Percentiles rank a stretch among this genome's conserved stretches.
These are phyloP conservation scores for Brasenia schreberi DNA, from an alignment of 164 flowering plant species.

Conservation along the genomic window DNA sequence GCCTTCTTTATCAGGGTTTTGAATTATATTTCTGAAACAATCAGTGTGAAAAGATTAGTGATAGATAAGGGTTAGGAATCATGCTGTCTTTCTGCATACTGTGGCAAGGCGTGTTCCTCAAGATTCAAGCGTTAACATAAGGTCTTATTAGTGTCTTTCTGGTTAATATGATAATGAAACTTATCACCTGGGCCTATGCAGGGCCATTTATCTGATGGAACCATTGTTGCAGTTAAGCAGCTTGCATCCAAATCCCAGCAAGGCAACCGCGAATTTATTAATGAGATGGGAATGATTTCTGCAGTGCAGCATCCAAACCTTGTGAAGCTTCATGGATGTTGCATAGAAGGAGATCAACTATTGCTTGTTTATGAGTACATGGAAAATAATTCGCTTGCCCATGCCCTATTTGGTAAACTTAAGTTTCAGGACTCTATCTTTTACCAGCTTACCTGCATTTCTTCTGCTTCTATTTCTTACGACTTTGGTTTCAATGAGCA, in stretches of 20 bases:
- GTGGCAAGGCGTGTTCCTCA: no score
- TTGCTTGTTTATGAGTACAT: constrained; percentile 58
- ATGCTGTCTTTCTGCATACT: no score
- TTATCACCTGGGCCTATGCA: constrained; percentile 6
- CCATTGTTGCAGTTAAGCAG: constrained; percentile 67
- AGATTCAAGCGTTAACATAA: no score
- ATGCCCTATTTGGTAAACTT: constrained; percentile 42
- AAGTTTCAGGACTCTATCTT: neutral
- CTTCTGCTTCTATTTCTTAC: neutral
- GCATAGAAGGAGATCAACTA: constrained; percentile 63
- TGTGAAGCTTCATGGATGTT: constrained; percentile 70
- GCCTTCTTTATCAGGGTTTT: no score
- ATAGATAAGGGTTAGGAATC: no score
- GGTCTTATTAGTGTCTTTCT: no score
- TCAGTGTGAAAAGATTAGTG: no score
- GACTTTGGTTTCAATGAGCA: neutral
- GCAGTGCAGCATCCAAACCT: constrained; percentile 72
- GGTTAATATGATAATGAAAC: no score
- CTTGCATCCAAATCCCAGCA: constrained; percentile 77
- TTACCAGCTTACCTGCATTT: neutral
- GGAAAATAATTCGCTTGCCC: constrained; percentile 71
- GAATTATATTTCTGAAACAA: no score
- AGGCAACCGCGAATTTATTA: constrained; percentile 75
- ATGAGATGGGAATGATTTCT: constrained; percentile 80
- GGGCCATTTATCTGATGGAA: constrained; percentile 62